Base-by-base conservation (phyloP, 768 basidiomycete genomes). In the Termitomyces sp. region DNA sequence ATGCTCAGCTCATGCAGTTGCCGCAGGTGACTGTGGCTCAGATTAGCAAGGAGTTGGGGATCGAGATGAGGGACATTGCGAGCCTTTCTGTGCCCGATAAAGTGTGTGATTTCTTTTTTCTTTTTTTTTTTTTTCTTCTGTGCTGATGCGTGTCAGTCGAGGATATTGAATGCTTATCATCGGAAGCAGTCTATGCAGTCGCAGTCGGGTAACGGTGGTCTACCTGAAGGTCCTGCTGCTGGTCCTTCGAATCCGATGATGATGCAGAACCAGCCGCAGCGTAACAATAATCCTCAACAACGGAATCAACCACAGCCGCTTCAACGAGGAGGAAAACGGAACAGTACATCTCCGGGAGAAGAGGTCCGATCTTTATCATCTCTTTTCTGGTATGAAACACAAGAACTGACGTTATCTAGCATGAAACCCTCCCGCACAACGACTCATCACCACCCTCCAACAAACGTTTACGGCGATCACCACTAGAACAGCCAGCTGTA, bases 301-400 rank as follows among this genome's bases (percentile, higher is more conserved):
- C 60, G 58, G 50, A 67, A 68, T n/a, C 67, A 64, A 53, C 71
- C 67, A 55, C 70, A 61, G 50, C 63, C 60, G 16, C 66, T 59
- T 50, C 61, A 65, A 35, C 71, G 65, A 51, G 70, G 65, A 49
- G 70, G 65, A 46, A 71, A 85, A 62, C 77, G 85, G 60, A 83
- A 72, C 60, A 86, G 83, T 65, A 85, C 82, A 11, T 84, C 84
- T 6, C 85, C 85, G 6, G 79, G 77, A 35, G 85, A 85, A 69
- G 85, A 85, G 64, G 84, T 85, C 61, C 61, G 59, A 44, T 25
- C 21, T 19, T 31, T 62, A 17, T 17, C 19, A 8, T 14, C 9
- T 11, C 54, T 44, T 50, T 47, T 21, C 10, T 40, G 7, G 21
- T 17, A 25, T 19, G 8, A n/a, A 57, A 42, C 21, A 21, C 21